Percentiles rank a stretch among this genome's conserved stretches.
Evolutionary conservation across 1,284 basidiomycete species (phyloP).

Genomic region (Ceratobasidium papillatum): DNA sequence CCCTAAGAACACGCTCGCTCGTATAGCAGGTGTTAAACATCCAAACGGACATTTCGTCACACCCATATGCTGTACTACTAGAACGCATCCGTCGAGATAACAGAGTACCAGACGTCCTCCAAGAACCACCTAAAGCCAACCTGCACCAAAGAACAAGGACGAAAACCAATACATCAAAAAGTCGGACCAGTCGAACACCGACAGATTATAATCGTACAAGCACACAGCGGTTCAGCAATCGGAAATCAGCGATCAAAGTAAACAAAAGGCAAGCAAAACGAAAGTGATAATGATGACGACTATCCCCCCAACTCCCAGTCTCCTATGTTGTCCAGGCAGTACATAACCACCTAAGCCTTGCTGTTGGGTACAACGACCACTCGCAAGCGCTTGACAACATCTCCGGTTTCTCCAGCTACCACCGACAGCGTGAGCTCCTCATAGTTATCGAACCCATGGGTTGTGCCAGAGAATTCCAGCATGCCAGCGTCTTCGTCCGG

Average conservation of each 20-base stretch:
- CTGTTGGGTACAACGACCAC: conserved; percentile 20
- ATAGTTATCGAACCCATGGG: neutral
- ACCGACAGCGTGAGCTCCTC: conserved; percentile 6
- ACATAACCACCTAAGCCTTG: conserved; percentile 10
- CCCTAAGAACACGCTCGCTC: too few species aligned
- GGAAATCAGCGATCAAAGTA: neutral
- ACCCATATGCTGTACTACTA: too few species aligned
- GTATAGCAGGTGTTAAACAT: too few species aligned
- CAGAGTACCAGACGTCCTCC: too few species aligned
- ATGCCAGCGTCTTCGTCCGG: neutral
- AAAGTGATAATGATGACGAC: neutral
- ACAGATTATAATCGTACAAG: neutral
- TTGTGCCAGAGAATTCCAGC: conserved; percentile 18
- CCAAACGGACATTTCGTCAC: too few species aligned
- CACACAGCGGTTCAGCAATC: neutral
- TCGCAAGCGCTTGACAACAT: neutral
- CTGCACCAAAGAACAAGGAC: neutral
- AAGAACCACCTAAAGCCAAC: too few species aligned
- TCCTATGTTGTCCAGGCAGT: neutral
- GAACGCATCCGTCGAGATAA: too few species aligned
- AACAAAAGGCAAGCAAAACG: neutral
- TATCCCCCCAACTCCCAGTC: neutral
- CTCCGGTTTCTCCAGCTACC: neutral
- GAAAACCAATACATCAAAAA: neutral
- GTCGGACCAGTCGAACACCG: neutral